These are phyloP conservation scores for Periconia macrospinosa DNA, from an alignment of 2,329 filamentous ascomycete species.

Conservation along the genomic window DNA sequence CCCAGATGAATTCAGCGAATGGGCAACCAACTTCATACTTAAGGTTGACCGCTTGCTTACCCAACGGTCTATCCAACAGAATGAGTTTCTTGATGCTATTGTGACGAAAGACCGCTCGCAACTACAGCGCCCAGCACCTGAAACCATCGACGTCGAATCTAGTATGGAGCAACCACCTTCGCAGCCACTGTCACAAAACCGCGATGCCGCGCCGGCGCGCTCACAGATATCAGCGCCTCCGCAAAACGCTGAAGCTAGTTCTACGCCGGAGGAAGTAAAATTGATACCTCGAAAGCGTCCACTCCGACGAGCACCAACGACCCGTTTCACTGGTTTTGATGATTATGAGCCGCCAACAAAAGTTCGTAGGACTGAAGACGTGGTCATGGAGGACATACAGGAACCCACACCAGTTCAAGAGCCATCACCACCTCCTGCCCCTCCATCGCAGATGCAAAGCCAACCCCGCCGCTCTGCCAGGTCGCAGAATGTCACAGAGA, in stretches of 20 bases:
- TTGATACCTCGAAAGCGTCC: conserved; percentile 33
- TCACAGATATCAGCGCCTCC: conserved; percentile 19
- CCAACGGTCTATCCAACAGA: conserved; percentile 83
- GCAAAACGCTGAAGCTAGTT: conserved; percentile 18
- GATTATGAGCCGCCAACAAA: conserved; percentile 48
- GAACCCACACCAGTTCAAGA: conserved; percentile 15
- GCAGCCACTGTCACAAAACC: conserved; percentile 9
- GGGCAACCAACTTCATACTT: conserved; percentile 71
- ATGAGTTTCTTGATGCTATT: conserved; percentile 89
- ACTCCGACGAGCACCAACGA: conserved; percentile 40
- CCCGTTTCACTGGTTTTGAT: conserved; percentile 75
- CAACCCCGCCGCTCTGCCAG: conserved; percentile 23
- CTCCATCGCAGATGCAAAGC: conserved; percentile 20
- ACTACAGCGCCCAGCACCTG: conserved; percentile 66
- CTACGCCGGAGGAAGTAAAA: conserved; percentile 23
- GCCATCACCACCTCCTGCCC: conserved; percentile 19
- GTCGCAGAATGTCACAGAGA: conserved; percentile 42
- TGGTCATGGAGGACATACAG: conserved; percentile 31
- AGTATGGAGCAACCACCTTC: conserved; percentile 12
- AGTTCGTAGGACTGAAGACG: conserved; percentile 29
- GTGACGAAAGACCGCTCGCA: conserved; percentile 74
- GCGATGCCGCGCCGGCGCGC: conserved; percentile 15
- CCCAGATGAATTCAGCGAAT: conserved; percentile 55
- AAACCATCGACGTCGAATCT: conserved; percentile 30
- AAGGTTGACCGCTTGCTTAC: conserved; percentile 72